Conservation (phyloP, 371 early-diverging fungal genomes). For the Basidiobolus meristosporus region DNA sequence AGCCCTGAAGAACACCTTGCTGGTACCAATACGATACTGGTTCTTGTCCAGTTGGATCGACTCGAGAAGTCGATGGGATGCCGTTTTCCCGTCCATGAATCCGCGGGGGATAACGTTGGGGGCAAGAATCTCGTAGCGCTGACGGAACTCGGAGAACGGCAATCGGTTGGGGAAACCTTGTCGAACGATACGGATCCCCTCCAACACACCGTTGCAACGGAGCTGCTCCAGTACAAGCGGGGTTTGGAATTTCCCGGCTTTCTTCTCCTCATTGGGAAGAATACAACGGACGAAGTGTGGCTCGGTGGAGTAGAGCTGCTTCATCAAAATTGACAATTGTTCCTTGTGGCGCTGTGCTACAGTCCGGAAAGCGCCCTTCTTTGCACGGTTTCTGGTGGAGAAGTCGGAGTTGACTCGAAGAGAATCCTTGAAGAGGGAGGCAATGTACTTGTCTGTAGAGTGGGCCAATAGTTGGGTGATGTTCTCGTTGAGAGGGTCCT, state of each 20-base stretch:
- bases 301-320: conserved; percentile 72
- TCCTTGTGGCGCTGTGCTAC: conserved; percentile 96
- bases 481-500: conserved; percentile 97
- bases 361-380: conserved; percentile 66
- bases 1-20: conserved; percentile 97
- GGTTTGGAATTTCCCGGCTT: conserved; percentile 61
- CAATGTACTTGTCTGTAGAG: conserved; percentile 62
- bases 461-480: conserved; percentile 72
- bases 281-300: conserved; percentile 99
- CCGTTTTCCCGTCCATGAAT: conserved; percentile 75
- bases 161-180: conserved; percentile 96
- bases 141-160: conserved; percentile 85
- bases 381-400: conserved; percentile 13
- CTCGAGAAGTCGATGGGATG: conserved; percentile 57
- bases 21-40: conserved; percentile 82
- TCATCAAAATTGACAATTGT: conserved; percentile 79
- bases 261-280: conserved; percentile 93
- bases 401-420: conserved; percentile 26
- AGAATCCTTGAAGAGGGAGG: conserved; percentile 66
- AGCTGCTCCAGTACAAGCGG: conserved; percentile 89
- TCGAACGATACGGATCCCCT: conserved; percentile 97
- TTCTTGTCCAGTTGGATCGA: conserved; percentile 45
- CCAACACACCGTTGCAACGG: conserved; percentile 98
- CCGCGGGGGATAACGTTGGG: conserved; percentile 59
- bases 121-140: conserved; percentile 85